A percentile compares a stretch with the other conserved stretches of the same genome.
Evolutionary conservation across 768 basidiomycete species (phyloP).

Genomic region (Agaricus subrufescens): DNA sequence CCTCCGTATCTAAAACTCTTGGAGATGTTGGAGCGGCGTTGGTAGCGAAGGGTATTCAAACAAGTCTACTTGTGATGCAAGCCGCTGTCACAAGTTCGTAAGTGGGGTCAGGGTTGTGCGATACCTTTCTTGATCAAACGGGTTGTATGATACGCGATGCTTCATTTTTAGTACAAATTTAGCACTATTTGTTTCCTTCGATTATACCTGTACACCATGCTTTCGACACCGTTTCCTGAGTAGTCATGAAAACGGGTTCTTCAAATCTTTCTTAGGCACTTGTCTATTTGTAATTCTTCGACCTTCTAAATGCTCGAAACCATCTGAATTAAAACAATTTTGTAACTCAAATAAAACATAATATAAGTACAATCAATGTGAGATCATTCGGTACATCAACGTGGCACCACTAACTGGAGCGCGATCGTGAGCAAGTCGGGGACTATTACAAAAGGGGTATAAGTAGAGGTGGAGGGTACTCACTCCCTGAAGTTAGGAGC

Average conservation of each 20-base stretch:
- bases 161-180: too few relatives aligned
- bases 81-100: slow-evolving; percentile 21
- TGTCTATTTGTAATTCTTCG: too few relatives aligned
- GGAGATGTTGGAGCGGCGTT: slow-evolving; percentile 74
- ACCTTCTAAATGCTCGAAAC: too few relatives aligned
- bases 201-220: too few relatives aligned
- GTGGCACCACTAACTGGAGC: neutral
- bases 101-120: neutral
- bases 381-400: neutral
- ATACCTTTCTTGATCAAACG: neutral
- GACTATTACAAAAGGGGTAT: neutral
- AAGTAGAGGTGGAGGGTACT: neutral
- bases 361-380: too few relatives aligned
- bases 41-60: slow-evolving; percentile 45
- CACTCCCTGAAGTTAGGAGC: neutral
- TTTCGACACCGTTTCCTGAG: too few relatives aligned
- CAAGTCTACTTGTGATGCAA: slow-evolving; percentile 55
- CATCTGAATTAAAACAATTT: too few relatives aligned
- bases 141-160: too few relatives aligned
- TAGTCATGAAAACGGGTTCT: too few relatives aligned
- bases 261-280: too few relatives aligned
- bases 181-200: too few relatives aligned
- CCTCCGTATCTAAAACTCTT: slow-evolving; percentile 64
- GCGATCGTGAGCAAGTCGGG: neutral
- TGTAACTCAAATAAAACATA: too few relatives aligned